Conservation (phyloP, 345 rosid genomes). For the Lumnitzera racemosa region DNA sequence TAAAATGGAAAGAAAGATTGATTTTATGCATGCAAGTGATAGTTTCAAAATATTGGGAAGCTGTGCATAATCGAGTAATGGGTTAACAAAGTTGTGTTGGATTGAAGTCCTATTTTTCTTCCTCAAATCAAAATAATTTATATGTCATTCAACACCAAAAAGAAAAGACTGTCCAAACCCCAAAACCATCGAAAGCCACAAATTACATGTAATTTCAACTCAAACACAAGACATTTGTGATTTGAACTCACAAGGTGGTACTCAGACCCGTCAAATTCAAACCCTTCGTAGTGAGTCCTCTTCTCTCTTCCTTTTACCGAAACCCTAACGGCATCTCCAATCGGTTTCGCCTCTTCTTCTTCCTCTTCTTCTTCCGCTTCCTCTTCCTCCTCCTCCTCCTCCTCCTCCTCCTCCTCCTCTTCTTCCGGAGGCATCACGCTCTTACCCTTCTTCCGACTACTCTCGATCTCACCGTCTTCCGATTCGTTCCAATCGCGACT, state of each 20-base stretch:
- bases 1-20: too few species aligned
- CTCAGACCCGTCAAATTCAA: slow-evolving; percentile 66
- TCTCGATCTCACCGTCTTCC: slow-evolving; percentile 21
- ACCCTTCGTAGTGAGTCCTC: slow-evolving; percentile 51
- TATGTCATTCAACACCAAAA: too few species aligned
- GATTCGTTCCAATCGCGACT: slow-evolving; percentile 5
- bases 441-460: slow-evolving; percentile 43
- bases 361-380: slow-evolving; percentile 31
- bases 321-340: slow-evolving; percentile 50
- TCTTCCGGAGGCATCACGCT: slow-evolving; percentile 39
- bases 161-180: neutral
- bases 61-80: too few species aligned
- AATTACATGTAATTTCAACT: too few species aligned
- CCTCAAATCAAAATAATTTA: too few species aligned
- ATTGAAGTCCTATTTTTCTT: too few species aligned
- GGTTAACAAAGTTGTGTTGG: too few species aligned
- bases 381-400: slow-evolving; percentile 17
- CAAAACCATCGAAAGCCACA: too few species aligned
- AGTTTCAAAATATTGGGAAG: too few species aligned
- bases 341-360: slow-evolving; percentile 74
- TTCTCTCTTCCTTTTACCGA: slow-evolving; percentile 73
- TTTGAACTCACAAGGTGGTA: slow-evolving; percentile 65
- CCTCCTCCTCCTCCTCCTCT: slow-evolving; percentile 18
- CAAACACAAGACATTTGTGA: neutral
- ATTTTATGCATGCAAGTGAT: too few species aligned